Evolutionary conservation across 129 eudicot genomes (phyloP).

Genomic region (Artemisia tridentata): DNA sequence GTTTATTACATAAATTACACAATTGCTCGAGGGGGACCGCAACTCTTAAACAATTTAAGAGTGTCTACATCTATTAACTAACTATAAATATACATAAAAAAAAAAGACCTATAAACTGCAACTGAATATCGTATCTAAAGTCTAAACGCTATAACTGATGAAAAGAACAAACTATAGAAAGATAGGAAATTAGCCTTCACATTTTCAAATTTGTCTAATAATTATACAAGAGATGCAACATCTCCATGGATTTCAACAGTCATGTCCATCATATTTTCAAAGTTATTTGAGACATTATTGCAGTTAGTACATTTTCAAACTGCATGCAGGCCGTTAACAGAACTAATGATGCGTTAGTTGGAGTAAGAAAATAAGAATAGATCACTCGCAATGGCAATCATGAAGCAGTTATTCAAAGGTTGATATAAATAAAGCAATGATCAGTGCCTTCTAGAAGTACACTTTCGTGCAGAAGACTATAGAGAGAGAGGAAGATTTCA

Average conservation of each 20-base stretch:
- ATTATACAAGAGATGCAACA: conserved; percentile 76
- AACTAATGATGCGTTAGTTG: too few relatives aligned
- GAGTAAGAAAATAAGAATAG: too few relatives aligned
- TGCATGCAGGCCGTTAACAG: too few relatives aligned
- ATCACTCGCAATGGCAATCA: too few relatives aligned
- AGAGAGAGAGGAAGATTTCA: conserved; percentile 18
- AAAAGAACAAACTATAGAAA: neutral
- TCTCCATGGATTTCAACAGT: conserved; percentile 94
- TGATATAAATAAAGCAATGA: too few relatives aligned
- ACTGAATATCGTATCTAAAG: neutral
- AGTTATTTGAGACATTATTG: conserved; percentile 52
- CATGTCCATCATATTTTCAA: conserved; percentile 95
- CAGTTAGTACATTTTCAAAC: too few relatives aligned
- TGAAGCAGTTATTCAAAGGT: too few relatives aligned
- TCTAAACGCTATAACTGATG: neutral
- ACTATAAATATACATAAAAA: too few relatives aligned
- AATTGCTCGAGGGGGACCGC: too few relatives aligned
- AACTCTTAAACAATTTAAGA: too few relatives aligned
- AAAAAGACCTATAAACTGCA: neutral
- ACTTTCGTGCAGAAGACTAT: neutral
- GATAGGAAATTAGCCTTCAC: conserved; percentile 62
- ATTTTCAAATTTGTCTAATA: conserved; percentile 85
- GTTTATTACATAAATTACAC: too few relatives aligned
- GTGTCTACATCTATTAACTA: too few relatives aligned
- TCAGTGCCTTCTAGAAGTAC: neutral